A percentile compares a stretch with the other conserved stretches of the same genome.
Conservation (phyloP, 2,329 filamentous ascomycete species). For the Talaromyces sp. region DNA sequence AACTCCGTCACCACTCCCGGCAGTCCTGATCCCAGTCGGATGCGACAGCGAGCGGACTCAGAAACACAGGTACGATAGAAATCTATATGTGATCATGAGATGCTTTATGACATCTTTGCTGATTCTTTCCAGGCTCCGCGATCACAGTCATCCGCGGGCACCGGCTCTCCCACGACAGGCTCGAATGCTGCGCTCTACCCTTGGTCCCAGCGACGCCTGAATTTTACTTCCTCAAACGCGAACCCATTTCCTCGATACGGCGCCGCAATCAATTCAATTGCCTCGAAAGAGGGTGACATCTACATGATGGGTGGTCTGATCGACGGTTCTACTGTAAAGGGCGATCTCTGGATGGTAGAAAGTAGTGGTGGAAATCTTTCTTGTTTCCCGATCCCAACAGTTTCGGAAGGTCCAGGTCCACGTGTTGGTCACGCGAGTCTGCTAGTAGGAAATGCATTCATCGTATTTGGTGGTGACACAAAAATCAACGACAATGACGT, state of each 20-base stretch:
- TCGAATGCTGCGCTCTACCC: slow-evolving; percentile 83
- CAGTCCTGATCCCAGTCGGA: slow-evolving; percentile 64
- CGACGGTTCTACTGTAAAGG: slow-evolving; percentile 91
- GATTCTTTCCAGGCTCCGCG: slow-evolving; percentile 28
- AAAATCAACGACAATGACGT: slow-evolving; percentile 92
- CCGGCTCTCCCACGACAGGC: slow-evolving; percentile 42
- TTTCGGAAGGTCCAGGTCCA: slow-evolving; percentile 89
- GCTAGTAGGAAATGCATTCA: slow-evolving; percentile 96
- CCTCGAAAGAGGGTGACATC: slow-evolving; percentile 94
- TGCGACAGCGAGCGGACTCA: slow-evolving; percentile 54
- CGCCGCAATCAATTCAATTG: slow-evolving; percentile 85
- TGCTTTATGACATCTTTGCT: background rate
- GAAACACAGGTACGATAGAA: slow-evolving; percentile 52
- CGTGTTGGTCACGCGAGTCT: slow-evolving; percentile 92
- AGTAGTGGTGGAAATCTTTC: slow-evolving; percentile 75
- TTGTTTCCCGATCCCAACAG: slow-evolving; percentile 88
- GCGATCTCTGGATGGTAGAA: slow-evolving; percentile 97
- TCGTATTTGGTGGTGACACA: slow-evolving; percentile 97
- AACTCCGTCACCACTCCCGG: slow-evolving; percentile 64
- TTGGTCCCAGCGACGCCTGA: slow-evolving; percentile 87
- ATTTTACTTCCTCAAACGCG: slow-evolving; percentile 75
- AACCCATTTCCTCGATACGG: slow-evolving; percentile 96
- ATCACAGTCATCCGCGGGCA: slow-evolving; percentile 55
- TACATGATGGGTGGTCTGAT: slow-evolving; percentile 98
- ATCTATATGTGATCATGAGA: background rate